These are phyloP conservation scores for Corylus avellana DNA, from an alignment of 306 rosid genomes.

Conservation along the genomic window DNA sequence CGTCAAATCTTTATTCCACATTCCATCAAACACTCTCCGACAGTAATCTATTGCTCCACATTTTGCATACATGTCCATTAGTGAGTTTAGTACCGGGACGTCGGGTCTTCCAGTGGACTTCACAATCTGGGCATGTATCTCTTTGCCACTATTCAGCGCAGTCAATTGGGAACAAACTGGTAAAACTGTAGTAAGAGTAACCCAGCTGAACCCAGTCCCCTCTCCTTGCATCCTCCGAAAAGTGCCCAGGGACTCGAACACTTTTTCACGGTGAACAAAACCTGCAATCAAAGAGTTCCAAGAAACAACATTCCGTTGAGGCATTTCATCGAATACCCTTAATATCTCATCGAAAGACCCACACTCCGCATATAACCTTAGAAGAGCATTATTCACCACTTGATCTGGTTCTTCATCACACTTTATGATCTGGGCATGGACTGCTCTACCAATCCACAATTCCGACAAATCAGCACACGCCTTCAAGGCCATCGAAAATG, in stretches of 20 bases:
- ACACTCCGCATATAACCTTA: slow-evolving; percentile 35
- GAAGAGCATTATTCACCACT: slow-evolving; percentile 59
- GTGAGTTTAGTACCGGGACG: slow-evolving; percentile 47
- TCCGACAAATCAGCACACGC: slow-evolving; percentile 38
- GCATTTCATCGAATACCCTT: slow-evolving; percentile 59
- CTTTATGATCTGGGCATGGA: slow-evolving; percentile 57
- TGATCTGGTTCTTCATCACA: slow-evolving; percentile 50
- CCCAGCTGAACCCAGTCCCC: slow-evolving; percentile 55
- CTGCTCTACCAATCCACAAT: slow-evolving; percentile 43
- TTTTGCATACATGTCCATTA: slow-evolving; percentile 66
- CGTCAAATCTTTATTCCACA: slow-evolving; percentile 49
- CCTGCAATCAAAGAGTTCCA: slow-evolving; percentile 61
- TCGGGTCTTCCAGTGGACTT: slow-evolving; percentile 54
- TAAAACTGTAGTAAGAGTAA: slow-evolving; percentile 54
- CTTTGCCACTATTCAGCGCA: slow-evolving; percentile 55
- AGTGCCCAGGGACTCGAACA: slow-evolving; percentile 36
- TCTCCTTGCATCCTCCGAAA: slow-evolving; percentile 55
- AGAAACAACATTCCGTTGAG: slow-evolving; percentile 55
- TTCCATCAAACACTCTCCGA: slow-evolving; percentile 41
- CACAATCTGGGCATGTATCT: slow-evolving; percentile 60
- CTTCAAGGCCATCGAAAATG: slow-evolving; percentile 55
- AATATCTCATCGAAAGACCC: slow-evolving; percentile 43
- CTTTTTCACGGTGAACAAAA: slow-evolving; percentile 31
- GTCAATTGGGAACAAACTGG: slow-evolving; percentile 47
- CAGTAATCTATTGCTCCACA: slow-evolving; percentile 56